Conservation (phyloP, 257 asterid genomes). For the Avicennia marina region DNA sequence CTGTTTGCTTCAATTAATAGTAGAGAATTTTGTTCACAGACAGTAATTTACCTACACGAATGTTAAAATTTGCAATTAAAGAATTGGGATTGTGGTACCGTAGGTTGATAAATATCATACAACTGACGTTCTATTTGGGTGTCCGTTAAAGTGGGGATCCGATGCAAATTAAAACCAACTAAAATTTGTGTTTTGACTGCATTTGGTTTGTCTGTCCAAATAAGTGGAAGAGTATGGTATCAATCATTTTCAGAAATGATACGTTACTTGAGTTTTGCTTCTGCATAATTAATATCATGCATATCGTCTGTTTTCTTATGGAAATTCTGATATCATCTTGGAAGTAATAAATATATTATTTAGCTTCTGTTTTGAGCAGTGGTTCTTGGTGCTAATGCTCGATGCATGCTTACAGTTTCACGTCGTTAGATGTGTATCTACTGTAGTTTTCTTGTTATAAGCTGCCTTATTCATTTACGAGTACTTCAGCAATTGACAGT, state of each 20-base stretch:
- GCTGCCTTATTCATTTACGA: too few species aligned
- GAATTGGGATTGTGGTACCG: background rate
- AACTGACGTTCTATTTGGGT: background rate
- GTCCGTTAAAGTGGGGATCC: background rate
- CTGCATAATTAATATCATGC: background rate
- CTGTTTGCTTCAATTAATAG: background rate
- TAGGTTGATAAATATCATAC: background rate
- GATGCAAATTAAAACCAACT: background rate
- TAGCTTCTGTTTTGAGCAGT: background rate
- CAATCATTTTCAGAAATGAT: background rate
- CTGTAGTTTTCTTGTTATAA: too few species aligned
- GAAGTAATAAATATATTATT: background rate
- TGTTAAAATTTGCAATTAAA: background rate
- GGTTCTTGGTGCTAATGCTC: too few species aligned
- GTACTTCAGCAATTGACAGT: too few species aligned
- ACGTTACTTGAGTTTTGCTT: background rate
- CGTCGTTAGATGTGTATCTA: too few species aligned
- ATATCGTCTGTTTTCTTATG: background rate
- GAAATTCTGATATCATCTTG: background rate
- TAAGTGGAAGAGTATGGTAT: background rate
- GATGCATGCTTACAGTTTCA: too few species aligned
- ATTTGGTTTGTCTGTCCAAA: background rate
- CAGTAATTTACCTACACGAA: background rate
- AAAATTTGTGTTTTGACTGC: background rate
- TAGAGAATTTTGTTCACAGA: background rate